These are phyloP conservation scores for Globisporangium nodosum DNA, from an alignment of 352 stramenopile genomes.

Conservation along the genomic window DNA sequence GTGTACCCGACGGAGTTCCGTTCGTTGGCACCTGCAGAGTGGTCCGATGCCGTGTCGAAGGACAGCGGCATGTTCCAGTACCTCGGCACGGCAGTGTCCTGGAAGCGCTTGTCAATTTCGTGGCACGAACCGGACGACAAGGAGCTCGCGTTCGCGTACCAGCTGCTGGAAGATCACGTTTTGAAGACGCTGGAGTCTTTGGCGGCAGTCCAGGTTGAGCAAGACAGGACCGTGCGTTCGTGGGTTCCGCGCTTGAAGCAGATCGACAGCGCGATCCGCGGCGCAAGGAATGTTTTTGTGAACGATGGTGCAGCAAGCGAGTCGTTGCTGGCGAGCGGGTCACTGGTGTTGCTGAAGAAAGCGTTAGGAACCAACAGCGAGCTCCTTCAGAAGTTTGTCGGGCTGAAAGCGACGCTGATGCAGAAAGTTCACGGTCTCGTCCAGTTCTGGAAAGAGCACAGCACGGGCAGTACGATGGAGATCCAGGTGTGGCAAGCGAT, in stretches of 20 bases:
- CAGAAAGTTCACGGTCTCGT: slow-evolving; percentile 29
- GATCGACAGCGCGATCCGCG: slow-evolving; percentile 34
- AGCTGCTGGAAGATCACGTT: slow-evolving; percentile 49
- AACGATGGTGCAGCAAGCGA: slow-evolving; percentile 9
- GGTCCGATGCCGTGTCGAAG: slow-evolving; percentile 28
- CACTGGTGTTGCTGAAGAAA: slow-evolving; percentile 30
- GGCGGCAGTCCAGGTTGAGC: slow-evolving; percentile 13
- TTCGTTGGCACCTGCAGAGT: slow-evolving; percentile 43
- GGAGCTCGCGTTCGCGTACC: slow-evolving; percentile 48
- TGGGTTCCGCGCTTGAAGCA: slow-evolving; percentile 47
- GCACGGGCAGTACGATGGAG: slow-evolving; percentile 40
- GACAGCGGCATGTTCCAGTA: slow-evolving; percentile 56
- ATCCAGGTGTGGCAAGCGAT: slow-evolving; percentile 49
- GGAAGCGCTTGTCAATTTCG: slow-evolving; percentile 37
- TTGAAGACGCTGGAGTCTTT: slow-evolving; percentile 26
- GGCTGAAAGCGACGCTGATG: slow-evolving; percentile 41
- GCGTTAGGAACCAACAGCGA: slow-evolving; percentile 23
- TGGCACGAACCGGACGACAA: slow-evolving; percentile 60
- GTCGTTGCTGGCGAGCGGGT: slow-evolving; percentile 19
- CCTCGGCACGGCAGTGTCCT: slow-evolving; percentile 42
- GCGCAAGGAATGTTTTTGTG: slow-evolving; percentile 46
- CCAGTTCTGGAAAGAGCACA: slow-evolving; percentile 44
- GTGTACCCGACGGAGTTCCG: slow-evolving; percentile 62
- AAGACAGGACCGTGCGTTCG: slow-evolving; percentile 33
- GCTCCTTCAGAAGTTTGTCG: slow-evolving; percentile 27